A percentile compares a stretch with the other conserved stretches of the same genome.
These are phyloP conservation scores for Thelonectria discophora DNA, from an alignment of 2,329 filamentous ascomycete species.

Conservation along the genomic window DNA sequence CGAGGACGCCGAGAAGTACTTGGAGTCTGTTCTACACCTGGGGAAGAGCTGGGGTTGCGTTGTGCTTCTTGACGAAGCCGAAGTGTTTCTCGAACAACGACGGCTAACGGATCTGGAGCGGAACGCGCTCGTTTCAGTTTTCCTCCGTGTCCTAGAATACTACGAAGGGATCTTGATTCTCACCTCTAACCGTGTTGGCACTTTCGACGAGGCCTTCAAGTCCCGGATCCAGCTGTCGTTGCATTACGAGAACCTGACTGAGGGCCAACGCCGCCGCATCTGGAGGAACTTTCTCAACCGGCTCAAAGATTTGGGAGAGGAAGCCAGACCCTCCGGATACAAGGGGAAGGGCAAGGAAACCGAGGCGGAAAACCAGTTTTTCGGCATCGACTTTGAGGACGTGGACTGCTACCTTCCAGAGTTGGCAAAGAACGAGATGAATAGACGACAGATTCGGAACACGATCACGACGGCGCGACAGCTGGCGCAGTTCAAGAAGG, in stretches of 20 bases:
- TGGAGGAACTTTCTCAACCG: slow-evolving; percentile 43
- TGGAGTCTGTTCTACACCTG: slow-evolving; percentile 19
- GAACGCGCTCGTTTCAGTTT: slow-evolving; percentile 43
- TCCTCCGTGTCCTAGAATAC: slow-evolving; percentile 49
- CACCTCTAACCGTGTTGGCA: slow-evolving; percentile 48
- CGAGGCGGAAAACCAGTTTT: not conserved
- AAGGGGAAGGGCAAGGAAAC: not conserved
- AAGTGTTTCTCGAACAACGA: slow-evolving; percentile 37
- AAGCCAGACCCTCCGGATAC: not conserved
- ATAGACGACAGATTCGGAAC: slow-evolving; percentile 56
- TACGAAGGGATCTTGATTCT: slow-evolving; percentile 49
- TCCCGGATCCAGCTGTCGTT: slow-evolving; percentile 48
- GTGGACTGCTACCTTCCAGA: slow-evolving; percentile 29
- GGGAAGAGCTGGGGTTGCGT: slow-evolving; percentile 33
- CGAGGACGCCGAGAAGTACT: slow-evolving; percentile 22
- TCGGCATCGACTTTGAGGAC: not conserved
- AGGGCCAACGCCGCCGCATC: slow-evolving; percentile 37
- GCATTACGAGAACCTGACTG: slow-evolving; percentile 43
- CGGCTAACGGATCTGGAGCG: slow-evolving; percentile 34
- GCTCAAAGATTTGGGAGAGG: slow-evolving; percentile 26
- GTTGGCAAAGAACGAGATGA: slow-evolving; percentile 48
- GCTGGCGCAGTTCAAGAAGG: slow-evolving; percentile 24
- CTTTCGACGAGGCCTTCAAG: slow-evolving; percentile 50
- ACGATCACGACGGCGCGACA: slow-evolving; percentile 43
- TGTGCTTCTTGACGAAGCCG: slow-evolving; percentile 35